A percentile compares a stretch with the other conserved stretches of the same genome.
Conservation (phyloP, 345 rosid genomes). For the Acer negundo region DNA sequence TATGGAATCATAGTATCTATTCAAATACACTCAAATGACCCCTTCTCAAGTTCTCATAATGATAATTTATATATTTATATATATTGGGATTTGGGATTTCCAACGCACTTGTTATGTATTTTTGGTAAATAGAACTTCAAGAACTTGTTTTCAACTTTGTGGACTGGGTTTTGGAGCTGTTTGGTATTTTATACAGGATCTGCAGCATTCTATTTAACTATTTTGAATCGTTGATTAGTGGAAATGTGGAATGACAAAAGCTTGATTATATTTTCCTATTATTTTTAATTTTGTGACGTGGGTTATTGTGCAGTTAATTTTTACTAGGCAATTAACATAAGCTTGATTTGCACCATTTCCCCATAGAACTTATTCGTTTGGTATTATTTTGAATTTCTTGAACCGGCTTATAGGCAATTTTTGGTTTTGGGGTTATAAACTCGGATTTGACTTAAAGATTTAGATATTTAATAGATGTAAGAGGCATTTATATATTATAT, state of each 20-base stretch:
- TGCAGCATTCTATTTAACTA: not conserved
- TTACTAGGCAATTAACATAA: not conserved
- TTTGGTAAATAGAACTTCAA: not conserved
- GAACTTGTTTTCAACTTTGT: not conserved
- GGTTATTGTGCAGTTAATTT: not conserved
- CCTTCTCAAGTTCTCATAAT: too few relatives aligned
- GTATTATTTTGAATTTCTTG: slow-evolving; percentile 9
- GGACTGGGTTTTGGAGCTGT: not conserved
- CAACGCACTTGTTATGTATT: not conserved
- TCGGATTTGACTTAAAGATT: slow-evolving; percentile 3
- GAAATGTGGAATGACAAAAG: not conserved
- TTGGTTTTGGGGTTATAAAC: not conserved
- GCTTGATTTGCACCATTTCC: not conserved
- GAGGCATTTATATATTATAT: not conserved
- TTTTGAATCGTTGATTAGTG: not conserved
- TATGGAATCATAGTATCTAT: too few relatives aligned
- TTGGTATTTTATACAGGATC: not conserved
- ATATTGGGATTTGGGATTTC: too few relatives aligned
- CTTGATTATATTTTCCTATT: not conserved
- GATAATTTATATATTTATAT: too few relatives aligned
- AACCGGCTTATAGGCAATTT: not conserved
- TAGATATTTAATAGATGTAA: not conserved
- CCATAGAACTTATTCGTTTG: not conserved
- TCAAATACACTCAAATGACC: too few relatives aligned
- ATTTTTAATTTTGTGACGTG: not conserved